Percentiles rank a stretch among this genome's conserved stretches.
These are phyloP conservation scores for Colletotrichum godetiae DNA, from an alignment of 2,329 filamentous ascomycete species.

Conservation along the genomic window DNA sequence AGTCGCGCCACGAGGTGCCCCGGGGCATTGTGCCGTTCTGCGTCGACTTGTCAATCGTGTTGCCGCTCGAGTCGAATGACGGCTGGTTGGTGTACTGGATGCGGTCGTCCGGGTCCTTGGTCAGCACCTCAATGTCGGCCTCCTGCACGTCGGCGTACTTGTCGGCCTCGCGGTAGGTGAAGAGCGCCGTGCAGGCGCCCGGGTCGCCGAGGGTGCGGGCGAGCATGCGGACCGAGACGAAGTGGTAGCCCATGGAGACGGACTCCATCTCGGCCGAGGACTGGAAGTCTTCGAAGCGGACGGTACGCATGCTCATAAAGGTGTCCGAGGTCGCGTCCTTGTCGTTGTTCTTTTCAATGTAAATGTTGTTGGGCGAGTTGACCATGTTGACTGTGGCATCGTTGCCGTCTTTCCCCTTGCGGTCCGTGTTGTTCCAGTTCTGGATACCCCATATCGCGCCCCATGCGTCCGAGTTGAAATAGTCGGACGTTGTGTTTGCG, in stretches of 20 bases:
- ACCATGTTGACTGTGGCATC: conserved; percentile 49
- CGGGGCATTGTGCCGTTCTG: conserved; percentile 58
- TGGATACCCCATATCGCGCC: conserved; percentile 50
- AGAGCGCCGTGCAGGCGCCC: conserved; percentile 64
- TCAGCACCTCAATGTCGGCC: conserved; percentile 65
- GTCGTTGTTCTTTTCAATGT: conserved; percentile 56
- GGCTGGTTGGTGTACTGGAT: conserved; percentile 73
- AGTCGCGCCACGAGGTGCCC: conserved; percentile 60
- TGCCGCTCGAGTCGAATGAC: conserved; percentile 55
- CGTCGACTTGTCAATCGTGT: conserved; percentile 59
- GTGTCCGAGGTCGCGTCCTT: conserved; percentile 49
- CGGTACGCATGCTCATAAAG: conserved; percentile 60
- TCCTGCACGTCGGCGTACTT: conserved; percentile 57
- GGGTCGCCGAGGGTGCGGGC: conserved; percentile 59
- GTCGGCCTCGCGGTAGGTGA: conserved; percentile 58
- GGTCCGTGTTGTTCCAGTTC: conserved; percentile 52
- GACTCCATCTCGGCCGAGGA: conserved; percentile 61
- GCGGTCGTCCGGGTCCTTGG: conserved; percentile 53
- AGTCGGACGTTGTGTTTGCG: conserved; percentile 50
- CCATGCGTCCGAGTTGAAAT: conserved; percentile 51
- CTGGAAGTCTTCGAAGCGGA: conserved; percentile 56
- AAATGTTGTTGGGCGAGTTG: conserved; percentile 57
- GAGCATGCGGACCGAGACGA: conserved; percentile 60
- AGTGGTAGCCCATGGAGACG: conserved; percentile 47
- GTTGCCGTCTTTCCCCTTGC: conserved; percentile 35